Conservation (phyloP, 352 stramenopile species). For the Globisporangium cylindrosporum region DNA sequence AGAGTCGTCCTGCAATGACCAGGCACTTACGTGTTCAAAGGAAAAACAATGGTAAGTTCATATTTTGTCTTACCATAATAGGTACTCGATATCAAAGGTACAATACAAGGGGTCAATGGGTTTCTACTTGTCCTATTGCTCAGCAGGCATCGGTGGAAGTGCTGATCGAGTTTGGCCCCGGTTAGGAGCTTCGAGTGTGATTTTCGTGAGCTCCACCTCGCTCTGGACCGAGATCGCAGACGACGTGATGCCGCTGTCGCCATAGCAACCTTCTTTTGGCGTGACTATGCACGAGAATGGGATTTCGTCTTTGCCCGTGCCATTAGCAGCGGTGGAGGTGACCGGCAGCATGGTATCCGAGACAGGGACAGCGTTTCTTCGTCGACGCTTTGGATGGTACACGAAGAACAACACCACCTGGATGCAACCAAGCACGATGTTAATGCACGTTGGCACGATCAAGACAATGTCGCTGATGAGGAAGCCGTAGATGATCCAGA, state of each 20-base stretch:
- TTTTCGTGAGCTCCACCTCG: conserved; percentile 28
- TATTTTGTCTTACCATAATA: background rate
- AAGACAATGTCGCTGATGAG: conserved; percentile 55
- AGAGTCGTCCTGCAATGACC: background rate
- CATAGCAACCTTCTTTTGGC: background rate
- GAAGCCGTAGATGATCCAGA: conserved; percentile 71
- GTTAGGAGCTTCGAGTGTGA: conserved; percentile 28
- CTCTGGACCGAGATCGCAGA: conserved; percentile 4
- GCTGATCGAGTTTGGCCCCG: conserved; percentile 1
- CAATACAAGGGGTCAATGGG: background rate
- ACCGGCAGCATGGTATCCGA: conserved; percentile 16
- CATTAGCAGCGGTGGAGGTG: background rate
- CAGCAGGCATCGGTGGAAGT: background rate
- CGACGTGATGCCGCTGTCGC: background rate
- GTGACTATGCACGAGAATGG: conserved; percentile 14
- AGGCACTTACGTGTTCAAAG: too few species aligned
- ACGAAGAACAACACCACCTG: conserved; percentile 61
- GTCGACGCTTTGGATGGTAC: conserved; percentile 35
- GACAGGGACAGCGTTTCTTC: background rate
- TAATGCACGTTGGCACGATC: conserved; percentile 51
- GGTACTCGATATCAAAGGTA: background rate
- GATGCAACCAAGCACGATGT: conserved; percentile 40
- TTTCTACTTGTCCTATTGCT: background rate
- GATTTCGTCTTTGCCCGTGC: conserved; percentile 10
- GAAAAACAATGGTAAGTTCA: background rate